phyloP scores from a whole-genome alignment of 345 rosid genomes.

The Populus ilicifolia region DNA sequence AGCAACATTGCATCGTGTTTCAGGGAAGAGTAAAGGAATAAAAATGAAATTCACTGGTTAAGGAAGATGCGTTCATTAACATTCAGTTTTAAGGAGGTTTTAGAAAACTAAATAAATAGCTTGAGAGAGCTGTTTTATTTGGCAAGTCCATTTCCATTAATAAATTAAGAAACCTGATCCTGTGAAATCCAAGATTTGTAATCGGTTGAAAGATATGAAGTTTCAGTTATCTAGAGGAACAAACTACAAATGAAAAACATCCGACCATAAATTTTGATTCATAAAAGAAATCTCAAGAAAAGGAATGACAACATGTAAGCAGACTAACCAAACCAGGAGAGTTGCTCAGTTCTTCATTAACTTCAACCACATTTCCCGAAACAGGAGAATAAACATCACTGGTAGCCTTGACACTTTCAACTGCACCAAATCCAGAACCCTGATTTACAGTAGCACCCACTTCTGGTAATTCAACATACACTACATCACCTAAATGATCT shows the following conservation, averaged over 20 bases:
- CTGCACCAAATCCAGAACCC: slow-evolving; percentile 84
- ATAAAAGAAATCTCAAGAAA: neutral
- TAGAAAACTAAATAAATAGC: neutral
- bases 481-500: slow-evolving; percentile 95
- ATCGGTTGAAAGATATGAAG: neutral
- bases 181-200: neutral
- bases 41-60: neutral
- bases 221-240: neutral
- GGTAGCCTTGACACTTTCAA: slow-evolving; percentile 98
- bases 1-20: neutral
- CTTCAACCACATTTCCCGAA: slow-evolving; percentile 76
- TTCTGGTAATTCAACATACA: slow-evolving; percentile 86
- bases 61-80: neutral
- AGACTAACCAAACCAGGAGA: slow-evolving; percentile 82
- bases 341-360: slow-evolving; percentile 54
- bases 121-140: neutral
- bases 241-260: neutral
- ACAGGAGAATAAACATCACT: slow-evolving; percentile 91
- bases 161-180: neutral
- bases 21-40: neutral
- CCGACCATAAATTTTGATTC: neutral
- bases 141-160: neutral
- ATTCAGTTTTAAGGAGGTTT: neutral
- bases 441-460: slow-evolving; percentile 59
- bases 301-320: slow-evolving; percentile 1